Base-by-base conservation (phyloP, 2,329 filamentous ascomycete genomes). In the Knufia fluminis region DNA sequence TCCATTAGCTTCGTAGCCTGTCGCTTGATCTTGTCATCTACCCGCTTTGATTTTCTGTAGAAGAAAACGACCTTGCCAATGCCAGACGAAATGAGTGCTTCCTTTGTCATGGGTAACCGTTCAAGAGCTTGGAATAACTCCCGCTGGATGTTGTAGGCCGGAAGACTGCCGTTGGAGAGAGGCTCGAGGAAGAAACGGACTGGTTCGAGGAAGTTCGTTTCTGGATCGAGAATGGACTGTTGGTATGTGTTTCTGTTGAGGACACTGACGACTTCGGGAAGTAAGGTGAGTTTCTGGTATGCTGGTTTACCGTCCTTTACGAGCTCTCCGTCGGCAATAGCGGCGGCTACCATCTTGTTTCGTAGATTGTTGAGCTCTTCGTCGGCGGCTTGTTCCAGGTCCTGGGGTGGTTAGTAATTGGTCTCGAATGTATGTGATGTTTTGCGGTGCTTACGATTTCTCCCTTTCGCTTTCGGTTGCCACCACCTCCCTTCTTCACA, bases 111-210 rank as follows among this genome's bases (percentile, higher is more conserved):
- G 4, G 88, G 89, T 3, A 97, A 76, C 60, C 81, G 83, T 16
- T 77, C 78, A 32, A 98, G 75, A 20, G 87, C 85, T 22, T 79
- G 79, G 65, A 98, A 92, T 38, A 98, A 79, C 64, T 97, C 90
- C 54, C 90, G 87, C 71, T 98, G 92, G 58, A 98, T 97, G 64
- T 92, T 92, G 71, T 96, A 98, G 24, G 92, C 91, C 0, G 92
- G 92, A 44, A 98, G 77, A 53, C 87, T 91, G 50, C 91, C 92
- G 63, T 97, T 91, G 60, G 91, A 89, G 40, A 97, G 77, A 1
- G 92, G 92, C 65, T 98, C 92, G 19, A 98, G 78, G 76, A 97
- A 97, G 76, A 94, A 97, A 64, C 91, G 89, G 62, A 98, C 88
- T 12, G 90, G 86, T 68, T 94, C 88, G 33, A 98, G 73, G 54